Conservation (phyloP, 2,329 filamentous ascomycete genomes). For the Cordyceps pruinosa region DNA sequence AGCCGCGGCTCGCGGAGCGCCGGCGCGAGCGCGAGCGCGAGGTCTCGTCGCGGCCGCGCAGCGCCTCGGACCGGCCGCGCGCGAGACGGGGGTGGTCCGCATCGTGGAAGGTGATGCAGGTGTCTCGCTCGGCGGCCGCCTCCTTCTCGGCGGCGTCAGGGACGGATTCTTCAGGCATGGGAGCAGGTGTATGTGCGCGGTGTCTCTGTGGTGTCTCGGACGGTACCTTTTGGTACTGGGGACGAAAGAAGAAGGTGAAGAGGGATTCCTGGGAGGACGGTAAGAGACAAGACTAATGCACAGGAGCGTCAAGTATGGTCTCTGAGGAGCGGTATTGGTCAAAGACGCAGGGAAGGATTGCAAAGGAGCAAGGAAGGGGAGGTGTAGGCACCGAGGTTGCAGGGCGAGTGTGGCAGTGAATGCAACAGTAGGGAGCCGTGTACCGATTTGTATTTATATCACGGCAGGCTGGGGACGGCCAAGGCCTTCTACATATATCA, state of each 20-base stretch:
- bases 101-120: conserved; percentile 21
- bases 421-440: background rate
- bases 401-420: background rate
- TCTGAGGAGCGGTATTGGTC: background rate
- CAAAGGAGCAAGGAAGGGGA: background rate
- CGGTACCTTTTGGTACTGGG: background rate
- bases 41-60: background rate
- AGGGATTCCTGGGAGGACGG: background rate
- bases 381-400: background rate
- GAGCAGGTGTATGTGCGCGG: background rate
- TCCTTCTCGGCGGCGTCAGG: conserved; percentile 19
- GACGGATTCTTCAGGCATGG: conserved; percentile 17
- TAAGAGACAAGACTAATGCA: conserved; percentile 1
- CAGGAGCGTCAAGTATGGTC: background rate
- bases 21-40: conserved; percentile 19
- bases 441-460: conserved; percentile 11
- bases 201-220: background rate
- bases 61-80: conserved; percentile 14
- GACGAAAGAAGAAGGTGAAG: background rate
- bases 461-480: background rate
- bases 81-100: conserved; percentile 16
- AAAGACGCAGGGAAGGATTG: background rate
- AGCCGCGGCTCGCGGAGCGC: conserved; percentile 18
- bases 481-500: background rate
- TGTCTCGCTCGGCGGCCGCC: conserved; percentile 16